These are phyloP conservation scores for Trifolium dubium DNA, from an alignment of 306 rosid species.

Conservation along the genomic window DNA sequence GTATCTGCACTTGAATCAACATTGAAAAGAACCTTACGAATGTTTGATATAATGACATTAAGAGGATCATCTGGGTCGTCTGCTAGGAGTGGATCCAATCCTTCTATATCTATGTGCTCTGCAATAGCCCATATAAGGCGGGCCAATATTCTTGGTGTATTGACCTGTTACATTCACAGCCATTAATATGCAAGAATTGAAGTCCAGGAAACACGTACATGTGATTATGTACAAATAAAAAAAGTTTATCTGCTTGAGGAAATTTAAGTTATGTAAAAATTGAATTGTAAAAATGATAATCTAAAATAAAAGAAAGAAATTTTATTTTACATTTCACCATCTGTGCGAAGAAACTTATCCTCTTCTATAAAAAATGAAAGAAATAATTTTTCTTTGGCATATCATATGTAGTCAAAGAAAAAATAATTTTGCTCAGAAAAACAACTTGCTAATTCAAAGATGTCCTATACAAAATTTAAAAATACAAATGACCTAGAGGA, in stretches of 20 bases:
- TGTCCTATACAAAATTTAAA: not conserved
- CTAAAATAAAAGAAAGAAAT: conserved; percentile 4
- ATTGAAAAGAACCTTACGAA: conserved; percentile 86
- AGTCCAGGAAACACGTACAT: conserved; percentile 10
- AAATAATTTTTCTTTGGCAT: not conserved
- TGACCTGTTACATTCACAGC: conserved; percentile 67
- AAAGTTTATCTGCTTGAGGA: conserved; percentile 8
- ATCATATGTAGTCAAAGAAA: not conserved
- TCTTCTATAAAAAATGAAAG: not conserved
- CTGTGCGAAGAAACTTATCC: not conserved
- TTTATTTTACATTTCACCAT: conserved; percentile 13
- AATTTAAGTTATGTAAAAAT: conserved; percentile 11
- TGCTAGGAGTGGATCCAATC: conserved; percentile 97
- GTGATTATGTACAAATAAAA: conserved; percentile 6
- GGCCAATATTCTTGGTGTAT: conserved; percentile 87
- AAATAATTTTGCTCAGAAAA: conserved; percentile 16
- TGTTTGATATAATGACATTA: conserved; percentile 77
- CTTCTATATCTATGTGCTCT: conserved; percentile 95
- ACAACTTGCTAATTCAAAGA: conserved; percentile 11
- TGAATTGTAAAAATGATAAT: conserved; percentile 1
- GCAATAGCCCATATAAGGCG: conserved; percentile 93
- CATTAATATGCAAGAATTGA: conserved; percentile 30
- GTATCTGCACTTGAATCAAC: conserved; percentile 78
- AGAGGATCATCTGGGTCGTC: conserved; percentile 98
- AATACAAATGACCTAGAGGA: not conserved